Evolutionary conservation across 352 stramenopile genomes (phyloP).

Genomic region (Blastocystis sp.): DNA sequence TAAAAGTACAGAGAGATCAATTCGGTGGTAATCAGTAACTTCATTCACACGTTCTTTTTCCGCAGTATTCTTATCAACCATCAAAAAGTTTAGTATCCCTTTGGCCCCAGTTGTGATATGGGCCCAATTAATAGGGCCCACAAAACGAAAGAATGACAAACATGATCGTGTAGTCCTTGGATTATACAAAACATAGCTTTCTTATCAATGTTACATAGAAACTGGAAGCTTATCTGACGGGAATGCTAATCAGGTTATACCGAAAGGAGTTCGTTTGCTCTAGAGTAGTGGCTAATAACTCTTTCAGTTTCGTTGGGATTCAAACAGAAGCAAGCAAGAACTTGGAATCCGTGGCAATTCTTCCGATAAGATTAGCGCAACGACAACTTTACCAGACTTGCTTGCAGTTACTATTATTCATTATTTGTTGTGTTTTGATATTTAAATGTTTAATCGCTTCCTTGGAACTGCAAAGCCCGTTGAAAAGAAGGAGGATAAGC

Average conservation of each 20-base stretch:
- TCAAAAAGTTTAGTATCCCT: not conserved
- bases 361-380: not conserved
- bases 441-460: slow-evolving; percentile 41
- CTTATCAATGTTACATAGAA: too few relatives aligned
- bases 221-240: too few relatives aligned
- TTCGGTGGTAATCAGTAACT: not conserved
- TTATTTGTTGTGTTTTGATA: not conserved
- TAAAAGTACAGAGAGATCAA: slow-evolving; percentile 15
- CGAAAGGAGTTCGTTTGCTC: too few relatives aligned
- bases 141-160: too few relatives aligned
- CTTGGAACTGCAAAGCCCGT: slow-evolving; percentile 33
- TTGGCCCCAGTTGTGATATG: too few relatives aligned
- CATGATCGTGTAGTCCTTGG: too few relatives aligned
- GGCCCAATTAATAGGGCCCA: too few relatives aligned
- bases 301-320: too few relatives aligned
- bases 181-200: too few relatives aligned
- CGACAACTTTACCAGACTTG: slow-evolving; percentile 18
- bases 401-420: not conserved
- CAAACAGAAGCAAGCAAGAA: too few relatives aligned
- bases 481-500: slow-evolving; percentile 40
- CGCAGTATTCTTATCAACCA: not conserved
- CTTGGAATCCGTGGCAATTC: not conserved
- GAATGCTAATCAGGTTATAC: too few relatives aligned
- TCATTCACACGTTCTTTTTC: not conserved
- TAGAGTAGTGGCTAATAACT: too few relatives aligned